Evolutionary conservation across 2,329 filamentous ascomycete species (phyloP).

Genomic region (Zymoseptoria ardabiliae): DNA sequence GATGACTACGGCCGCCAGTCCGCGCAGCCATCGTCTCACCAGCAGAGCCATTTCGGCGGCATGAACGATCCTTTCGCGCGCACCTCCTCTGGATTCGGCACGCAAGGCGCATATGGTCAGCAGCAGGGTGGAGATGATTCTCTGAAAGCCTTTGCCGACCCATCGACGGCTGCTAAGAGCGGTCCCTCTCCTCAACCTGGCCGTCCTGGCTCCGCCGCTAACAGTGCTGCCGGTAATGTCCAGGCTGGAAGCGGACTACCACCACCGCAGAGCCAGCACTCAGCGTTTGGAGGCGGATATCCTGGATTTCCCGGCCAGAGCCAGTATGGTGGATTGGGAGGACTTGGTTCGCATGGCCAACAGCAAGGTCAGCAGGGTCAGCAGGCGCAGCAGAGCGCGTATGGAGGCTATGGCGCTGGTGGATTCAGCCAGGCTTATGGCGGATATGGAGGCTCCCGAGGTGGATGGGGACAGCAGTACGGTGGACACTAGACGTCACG

Average conservation of each 20-base stretch:
- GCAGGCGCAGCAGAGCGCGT: slow-evolving; percentile 33
- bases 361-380: slow-evolving; percentile 38
- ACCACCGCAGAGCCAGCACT: slow-evolving; percentile 51
- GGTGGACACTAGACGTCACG: slow-evolving; percentile 17
- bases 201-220: slow-evolving; percentile 56
- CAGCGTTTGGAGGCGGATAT: slow-evolving; percentile 49
- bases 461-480: slow-evolving; percentile 31
- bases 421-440: slow-evolving; percentile 31
- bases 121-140: slow-evolving; percentile 43
- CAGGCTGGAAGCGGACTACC: slow-evolving; percentile 43
- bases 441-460: slow-evolving; percentile 22
- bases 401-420: slow-evolving; percentile 27
- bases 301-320: slow-evolving; percentile 43
- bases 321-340: slow-evolving; percentile 47
- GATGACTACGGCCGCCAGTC: slow-evolving; percentile 50
- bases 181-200: slow-evolving; percentile 57
- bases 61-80: slow-evolving; percentile 56
- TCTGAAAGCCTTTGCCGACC: slow-evolving; percentile 50
- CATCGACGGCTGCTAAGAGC: slow-evolving; percentile 32
- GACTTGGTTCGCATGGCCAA: slow-evolving; percentile 41
- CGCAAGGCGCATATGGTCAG: slow-evolving; percentile 42
- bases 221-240: slow-evolving; percentile 46
- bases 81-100: slow-evolving; percentile 49
- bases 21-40: slow-evolving; percentile 50
- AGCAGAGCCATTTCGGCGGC: slow-evolving; percentile 43